Percentiles rank a stretch among this genome's conserved stretches.
Evolutionary conservation across 768 basidiomycete genomes (phyloP).

Genomic region (Royoungia palumana): DNA sequence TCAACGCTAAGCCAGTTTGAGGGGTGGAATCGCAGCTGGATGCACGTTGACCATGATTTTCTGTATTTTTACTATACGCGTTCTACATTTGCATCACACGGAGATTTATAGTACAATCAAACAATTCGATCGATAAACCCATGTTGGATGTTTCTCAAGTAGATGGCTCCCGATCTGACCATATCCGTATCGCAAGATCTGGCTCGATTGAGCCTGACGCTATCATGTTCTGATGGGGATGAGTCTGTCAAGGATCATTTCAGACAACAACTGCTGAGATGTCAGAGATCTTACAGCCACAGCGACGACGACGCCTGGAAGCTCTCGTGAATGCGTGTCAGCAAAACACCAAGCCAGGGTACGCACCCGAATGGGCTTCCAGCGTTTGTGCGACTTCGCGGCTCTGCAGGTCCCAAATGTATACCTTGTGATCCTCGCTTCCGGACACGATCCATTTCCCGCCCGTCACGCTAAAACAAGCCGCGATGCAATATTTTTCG

Average conservation of each 20-base stretch:
- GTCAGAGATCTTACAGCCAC: constrained; percentile 60
- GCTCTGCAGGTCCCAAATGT: constrained; percentile 89
- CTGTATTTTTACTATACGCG: constrained; percentile 10
- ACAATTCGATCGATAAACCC: constrained; percentile 4
- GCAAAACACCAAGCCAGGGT: background rate
- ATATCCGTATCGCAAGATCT: constrained; percentile 79
- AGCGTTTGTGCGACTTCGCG: constrained; percentile 80
- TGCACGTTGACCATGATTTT: background rate
- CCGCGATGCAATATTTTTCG: constrained; percentile 77
- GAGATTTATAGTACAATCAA: constrained; percentile 3
- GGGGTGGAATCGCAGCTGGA: background rate
- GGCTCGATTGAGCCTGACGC: constrained; percentile 85
- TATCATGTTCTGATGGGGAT: constrained; percentile 83
- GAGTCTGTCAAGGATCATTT: constrained; percentile 49
- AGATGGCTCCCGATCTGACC: constrained; percentile 53
- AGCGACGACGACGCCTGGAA: constrained; percentile 62
- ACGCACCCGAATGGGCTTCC: constrained; percentile 68
- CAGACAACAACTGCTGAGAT: background rate
- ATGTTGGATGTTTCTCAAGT: constrained; percentile 4
- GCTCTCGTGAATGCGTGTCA: constrained; percentile 1
- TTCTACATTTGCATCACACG: constrained; percentile 9
- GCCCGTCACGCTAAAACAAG: constrained; percentile 81
- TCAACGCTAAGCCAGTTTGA: constrained; percentile 56
- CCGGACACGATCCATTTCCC: constrained; percentile 91
- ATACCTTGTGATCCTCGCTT: constrained; percentile 85